Percentiles rank a stretch among this genome's conserved stretches.
Evolutionary conservation across 2,329 filamentous ascomycete genomes (phyloP).

Genomic region (Helotiales sp.): DNA sequence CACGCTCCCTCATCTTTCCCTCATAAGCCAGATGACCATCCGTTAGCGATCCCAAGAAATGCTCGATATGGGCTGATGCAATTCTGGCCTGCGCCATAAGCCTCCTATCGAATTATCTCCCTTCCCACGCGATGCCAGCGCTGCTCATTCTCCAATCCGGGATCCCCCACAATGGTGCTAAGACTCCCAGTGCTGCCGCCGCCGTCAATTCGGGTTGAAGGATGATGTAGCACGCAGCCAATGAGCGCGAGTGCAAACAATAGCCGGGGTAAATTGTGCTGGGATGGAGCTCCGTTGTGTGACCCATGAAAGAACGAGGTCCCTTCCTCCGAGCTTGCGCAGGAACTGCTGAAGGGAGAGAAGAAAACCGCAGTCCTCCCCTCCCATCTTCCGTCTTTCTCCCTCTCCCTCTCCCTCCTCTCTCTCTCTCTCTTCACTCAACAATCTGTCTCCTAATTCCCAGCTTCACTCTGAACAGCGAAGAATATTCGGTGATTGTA

Average conservation of each 20-base stretch:
- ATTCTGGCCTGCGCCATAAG: too few species aligned
- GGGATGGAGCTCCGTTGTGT: slow-evolving; percentile 5
- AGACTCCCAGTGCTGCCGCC: background rate
- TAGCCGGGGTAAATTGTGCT: slow-evolving; percentile 8
- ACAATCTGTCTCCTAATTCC: background rate
- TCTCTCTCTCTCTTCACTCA: background rate
- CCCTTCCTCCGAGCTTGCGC: slow-evolving; percentile 8
- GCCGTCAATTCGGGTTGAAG: slow-evolving; percentile 9
- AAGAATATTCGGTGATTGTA: too few species aligned
- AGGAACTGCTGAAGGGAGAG: background rate
- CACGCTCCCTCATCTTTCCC: too few species aligned
- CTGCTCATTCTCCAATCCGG: background rate
- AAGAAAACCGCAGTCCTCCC: background rate
- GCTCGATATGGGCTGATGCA: background rate
- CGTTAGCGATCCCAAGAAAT: background rate
- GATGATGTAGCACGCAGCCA: slow-evolving; percentile 5
- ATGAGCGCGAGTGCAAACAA: background rate
- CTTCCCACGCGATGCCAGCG: too few species aligned
- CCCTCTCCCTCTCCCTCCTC: background rate
- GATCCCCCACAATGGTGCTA: background rate
- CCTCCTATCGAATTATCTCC: background rate
- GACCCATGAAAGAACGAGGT: background rate
- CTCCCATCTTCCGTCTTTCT: background rate
- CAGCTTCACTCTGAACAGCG: too few species aligned
- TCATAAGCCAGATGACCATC: too few species aligned